Evolutionary conservation across 2,329 filamentous ascomycete species (phyloP), one percentile per base, ranked within the genome.

Genomic region (Aspergillus udagawae): DNA sequence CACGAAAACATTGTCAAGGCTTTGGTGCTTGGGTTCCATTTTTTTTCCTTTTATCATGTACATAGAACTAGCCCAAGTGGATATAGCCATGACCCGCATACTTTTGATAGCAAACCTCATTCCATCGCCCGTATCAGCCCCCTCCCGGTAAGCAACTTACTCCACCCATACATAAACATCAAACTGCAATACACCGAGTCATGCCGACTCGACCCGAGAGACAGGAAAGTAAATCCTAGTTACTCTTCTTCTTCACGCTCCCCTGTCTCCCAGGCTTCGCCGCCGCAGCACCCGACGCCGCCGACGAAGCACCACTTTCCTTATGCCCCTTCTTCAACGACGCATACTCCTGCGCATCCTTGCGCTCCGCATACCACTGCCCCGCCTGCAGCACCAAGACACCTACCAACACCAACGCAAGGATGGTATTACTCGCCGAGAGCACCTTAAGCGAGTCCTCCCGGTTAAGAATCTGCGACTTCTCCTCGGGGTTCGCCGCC

Each of bases 341-440:
- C 69, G 84, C 85, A 55, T 83, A 81, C 75, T 97, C 92, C 72
- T 92, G 89, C 69, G 83, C 82, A 76, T 97, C 92, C 79, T 95
- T 95, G 71, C 90, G 84, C 83, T 97, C 92, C 27, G 94, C 94
- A 78, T 99, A 99, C 94, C 93, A 97, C 82, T 97, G 91, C 10
- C 94, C 94, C 21, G 91, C 91, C 84, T 99, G 94, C 70, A 99
- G 78, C 35, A 97, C 90, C 63, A 99, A 74, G 9, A 99, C 90
- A 4, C 94, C 94, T 3, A 97, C 87, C 53, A 99, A 78, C 29
- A 99, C 91, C 48, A 99, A 83, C 38, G 93, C 94, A 56, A 97
- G 77, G 71, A 99, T 99, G 3, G 94, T 97, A 77, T 99, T 96
- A 75, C 91, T 96, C 7, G 94, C 94, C 32, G 92, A 86, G 67